Conservation (phyloP, 2,329 filamentous ascomycete genomes). For the Colletotrichum sp. region DNA sequence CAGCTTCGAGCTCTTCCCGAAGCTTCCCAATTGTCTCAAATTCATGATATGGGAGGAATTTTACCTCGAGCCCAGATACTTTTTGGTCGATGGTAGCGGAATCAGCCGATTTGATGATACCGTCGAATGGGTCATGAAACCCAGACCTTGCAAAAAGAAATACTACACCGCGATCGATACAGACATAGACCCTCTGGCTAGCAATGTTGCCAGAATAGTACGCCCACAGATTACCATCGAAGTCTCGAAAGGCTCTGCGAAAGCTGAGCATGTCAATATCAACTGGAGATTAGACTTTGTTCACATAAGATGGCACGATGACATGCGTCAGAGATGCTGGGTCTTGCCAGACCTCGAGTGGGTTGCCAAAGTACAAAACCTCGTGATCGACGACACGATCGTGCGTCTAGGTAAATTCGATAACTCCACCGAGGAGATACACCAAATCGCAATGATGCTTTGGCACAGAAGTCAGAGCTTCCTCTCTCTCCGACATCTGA, state of each 20-base stretch:
- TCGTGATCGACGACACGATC: background rate
- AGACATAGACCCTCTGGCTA: background rate
- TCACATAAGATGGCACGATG: rapidly evolving
- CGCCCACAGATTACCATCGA: background rate
- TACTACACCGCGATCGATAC: background rate
- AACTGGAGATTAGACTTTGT: background rate
- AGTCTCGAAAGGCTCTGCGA: background rate
- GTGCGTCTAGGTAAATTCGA: rapidly evolving
- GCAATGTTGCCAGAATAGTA: rapidly evolving
- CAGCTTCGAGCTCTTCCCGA: background rate
- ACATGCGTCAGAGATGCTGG: rapidly evolving
- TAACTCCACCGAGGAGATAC: background rate
- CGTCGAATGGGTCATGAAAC: background rate
- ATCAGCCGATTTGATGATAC: rapidly evolving
- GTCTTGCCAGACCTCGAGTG: background rate
- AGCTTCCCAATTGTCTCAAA: background rate
- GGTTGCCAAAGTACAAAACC: background rate
- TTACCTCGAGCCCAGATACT: background rate
- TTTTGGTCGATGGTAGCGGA: background rate
- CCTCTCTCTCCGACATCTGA: background rate
- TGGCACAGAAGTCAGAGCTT: rapidly evolving
- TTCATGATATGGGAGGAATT: background rate
- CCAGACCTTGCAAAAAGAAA: background rate
- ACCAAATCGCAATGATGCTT: background rate
- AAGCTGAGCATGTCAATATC: background rate